A percentile compares a stretch with the other conserved stretches of the same genome.
These are phyloP conservation scores for Aschersonia sp. DNA, from an alignment of 2,329 filamentous ascomycete species.

Conservation along the genomic window DNA sequence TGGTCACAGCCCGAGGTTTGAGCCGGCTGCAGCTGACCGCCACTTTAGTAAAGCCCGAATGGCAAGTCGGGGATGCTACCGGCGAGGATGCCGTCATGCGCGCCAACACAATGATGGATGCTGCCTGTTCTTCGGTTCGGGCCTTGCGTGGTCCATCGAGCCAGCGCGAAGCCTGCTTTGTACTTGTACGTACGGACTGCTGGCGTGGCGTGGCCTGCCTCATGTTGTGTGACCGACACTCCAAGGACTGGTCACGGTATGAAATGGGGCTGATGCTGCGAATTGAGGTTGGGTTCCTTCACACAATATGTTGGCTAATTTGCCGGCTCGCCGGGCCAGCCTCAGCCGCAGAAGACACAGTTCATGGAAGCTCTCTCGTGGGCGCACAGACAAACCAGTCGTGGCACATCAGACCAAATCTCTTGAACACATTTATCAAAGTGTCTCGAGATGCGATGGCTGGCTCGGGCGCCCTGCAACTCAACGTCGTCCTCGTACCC, in stretches of 20 bases:
- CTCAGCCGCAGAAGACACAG: not conserved
- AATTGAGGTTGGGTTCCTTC: not conserved
- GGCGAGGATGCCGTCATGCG: conserved; percentile 2
- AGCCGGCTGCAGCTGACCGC: conserved; percentile 5
- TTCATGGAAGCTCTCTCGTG: not conserved
- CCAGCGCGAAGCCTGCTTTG: not conserved
- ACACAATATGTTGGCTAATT: not conserved
- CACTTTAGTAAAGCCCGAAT: conserved; percentile 2
- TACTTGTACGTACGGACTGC: not conserved
- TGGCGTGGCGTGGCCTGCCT: not conserved
- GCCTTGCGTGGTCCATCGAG: not conserved
- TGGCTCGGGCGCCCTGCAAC: not conserved
- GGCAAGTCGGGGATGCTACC: conserved; percentile 4
- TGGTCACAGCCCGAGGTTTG: not conserved
- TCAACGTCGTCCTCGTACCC: too few species aligned
- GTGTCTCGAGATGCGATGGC: too few species aligned
- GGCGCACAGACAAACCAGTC: not conserved
- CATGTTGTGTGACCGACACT: not conserved
- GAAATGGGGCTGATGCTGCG: not conserved
- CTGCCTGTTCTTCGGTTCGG: conserved; percentile 2
- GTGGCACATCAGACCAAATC: not conserved
- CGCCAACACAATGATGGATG: not conserved
- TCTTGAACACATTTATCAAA: too few species aligned
- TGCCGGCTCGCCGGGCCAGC: not conserved
- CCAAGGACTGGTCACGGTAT: not conserved